Evolutionary conservation across 106 monocot species (phyloP), one percentile per base, ranked within the genome.

Genomic region (Allium cepa): DNA sequence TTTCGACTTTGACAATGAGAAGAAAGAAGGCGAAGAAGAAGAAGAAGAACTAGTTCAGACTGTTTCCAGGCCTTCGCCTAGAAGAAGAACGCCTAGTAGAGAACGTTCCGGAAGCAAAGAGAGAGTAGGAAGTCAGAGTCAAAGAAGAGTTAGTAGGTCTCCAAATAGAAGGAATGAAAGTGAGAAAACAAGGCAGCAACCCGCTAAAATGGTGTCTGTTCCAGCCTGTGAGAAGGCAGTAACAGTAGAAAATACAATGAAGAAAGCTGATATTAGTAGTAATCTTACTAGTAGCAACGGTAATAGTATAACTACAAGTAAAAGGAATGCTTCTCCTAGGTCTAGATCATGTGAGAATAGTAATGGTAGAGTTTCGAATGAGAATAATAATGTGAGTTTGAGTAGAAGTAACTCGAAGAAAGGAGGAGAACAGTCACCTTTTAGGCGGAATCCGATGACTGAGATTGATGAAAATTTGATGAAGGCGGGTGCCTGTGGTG

Each of bases 351-450:
- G 82, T 16, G 87, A 76, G 15, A 78, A 72, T n/a, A 62, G 18
- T 62, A 36, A 36, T 36, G 27, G 60, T 15, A 22, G 76, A 79
- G 49, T 46, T 60, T 4, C 67, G 5, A 82, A 72, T 45, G 91
- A 91, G 82, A 92, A 83, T 66, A 10, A 61, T 15, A 9, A 4
- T 4, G 73, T 53, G 36, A 49, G 64, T 36, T 69, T 97, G n/a
- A 97, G 92, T 70, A 68, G 92, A 71, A 97, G 78, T 68, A 36
- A 36, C 36, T 88, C 88, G 11, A 91, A 88, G 10, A 77, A 77
- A 70, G 91, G 91, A 77, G 85, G 83, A 0, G 96, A 97, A 53
- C 84, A 90, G 0, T 99, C 93, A 4, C 99, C 99, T 9, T 80
- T 57, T 11, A 73, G 90, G 17, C 75, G 93, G 73, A 90, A 76